Evolutionary conservation across 805 yeast genomes (phyloP).

Genomic region (Hanseniaspora guilliermondii): DNA sequence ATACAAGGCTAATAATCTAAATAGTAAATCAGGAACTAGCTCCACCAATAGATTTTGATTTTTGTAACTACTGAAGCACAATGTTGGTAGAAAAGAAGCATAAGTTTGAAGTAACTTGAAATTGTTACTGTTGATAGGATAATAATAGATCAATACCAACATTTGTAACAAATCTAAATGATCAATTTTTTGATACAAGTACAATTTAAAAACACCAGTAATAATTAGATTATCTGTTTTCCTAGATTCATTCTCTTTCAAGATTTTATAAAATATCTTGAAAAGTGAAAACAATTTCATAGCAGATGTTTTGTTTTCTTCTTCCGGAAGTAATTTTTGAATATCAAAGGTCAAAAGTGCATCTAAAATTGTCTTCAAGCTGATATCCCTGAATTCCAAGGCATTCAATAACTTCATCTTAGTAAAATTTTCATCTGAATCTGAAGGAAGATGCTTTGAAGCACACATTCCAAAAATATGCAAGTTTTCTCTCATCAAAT

Average conservation of each 20-base stretch:
- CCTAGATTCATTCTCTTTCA: slow-evolving; percentile 45
- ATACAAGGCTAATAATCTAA: slow-evolving; percentile 40
- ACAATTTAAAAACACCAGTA: slow-evolving; percentile 73
- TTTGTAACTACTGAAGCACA: slow-evolving; percentile 57
- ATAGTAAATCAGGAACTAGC: slow-evolving; percentile 54
- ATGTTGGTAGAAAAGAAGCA: slow-evolving; percentile 79
- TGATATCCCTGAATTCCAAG: slow-evolving; percentile 37
- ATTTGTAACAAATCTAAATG: slow-evolving; percentile 64
- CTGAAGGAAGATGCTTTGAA: slow-evolving; percentile 49
- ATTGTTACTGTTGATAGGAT: slow-evolving; percentile 50
- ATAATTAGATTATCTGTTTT: slow-evolving; percentile 69
- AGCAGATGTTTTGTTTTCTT: slow-evolving; percentile 34
- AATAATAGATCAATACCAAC: slow-evolving; percentile 60
- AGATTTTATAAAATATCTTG: slow-evolving; percentile 53
- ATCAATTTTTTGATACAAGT: slow-evolving; percentile 59
- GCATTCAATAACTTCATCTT: background rate
- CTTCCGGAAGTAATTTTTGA: slow-evolving; percentile 23
- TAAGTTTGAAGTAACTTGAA: slow-evolving; percentile 64
- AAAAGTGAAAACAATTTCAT: slow-evolving; percentile 38
- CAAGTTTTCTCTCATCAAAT: slow-evolving; percentile 51
- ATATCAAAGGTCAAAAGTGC: slow-evolving; percentile 67
- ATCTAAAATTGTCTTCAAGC: slow-evolving; percentile 64
- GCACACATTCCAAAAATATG: slow-evolving; percentile 58
- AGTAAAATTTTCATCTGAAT: background rate
- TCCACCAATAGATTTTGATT: slow-evolving; percentile 59